Conservation (phyloP, 2,329 filamentous ascomycete species). For the Trichoderma harzianum region DNA sequence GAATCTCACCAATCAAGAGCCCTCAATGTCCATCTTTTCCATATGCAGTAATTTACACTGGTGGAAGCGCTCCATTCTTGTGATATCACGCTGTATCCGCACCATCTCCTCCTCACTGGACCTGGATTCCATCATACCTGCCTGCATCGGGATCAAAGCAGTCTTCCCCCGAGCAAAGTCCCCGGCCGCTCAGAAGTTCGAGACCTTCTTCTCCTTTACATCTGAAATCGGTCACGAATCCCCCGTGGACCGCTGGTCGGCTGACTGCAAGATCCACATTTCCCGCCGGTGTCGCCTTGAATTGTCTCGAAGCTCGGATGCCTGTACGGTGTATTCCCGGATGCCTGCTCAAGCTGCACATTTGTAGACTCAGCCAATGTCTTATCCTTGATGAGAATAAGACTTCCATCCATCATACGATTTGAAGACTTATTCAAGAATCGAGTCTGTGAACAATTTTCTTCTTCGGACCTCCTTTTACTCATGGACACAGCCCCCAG, state of each 20-base stretch:
- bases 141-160: not conserved
- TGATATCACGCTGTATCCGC: not conserved
- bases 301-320: not conserved
- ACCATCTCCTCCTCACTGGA: not conserved
- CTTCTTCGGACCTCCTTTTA: not conserved
- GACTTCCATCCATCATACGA: not conserved
- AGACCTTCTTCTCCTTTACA: not conserved
- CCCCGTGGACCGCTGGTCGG: slow-evolving; percentile 3
- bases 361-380: no score
- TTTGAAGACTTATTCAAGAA: not conserved
- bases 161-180: not conserved
- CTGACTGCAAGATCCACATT: slow-evolving; percentile 12
- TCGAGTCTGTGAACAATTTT: not conserved
- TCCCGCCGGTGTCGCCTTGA: slow-evolving; percentile 14
- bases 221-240: not conserved
- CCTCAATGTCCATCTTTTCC: not conserved
- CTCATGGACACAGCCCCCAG: not conserved
- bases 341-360: not conserved
- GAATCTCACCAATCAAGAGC: not conserved
- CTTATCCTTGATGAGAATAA: not conserved
- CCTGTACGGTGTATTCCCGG: not conserved
- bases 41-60: not conserved
- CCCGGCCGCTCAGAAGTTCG: not conserved
- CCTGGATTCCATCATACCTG: not conserved
- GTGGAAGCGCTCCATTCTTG: not conserved